phyloP scores from a whole-genome alignment of 208 protist species.

The Crithidia mellificae region DNA sequence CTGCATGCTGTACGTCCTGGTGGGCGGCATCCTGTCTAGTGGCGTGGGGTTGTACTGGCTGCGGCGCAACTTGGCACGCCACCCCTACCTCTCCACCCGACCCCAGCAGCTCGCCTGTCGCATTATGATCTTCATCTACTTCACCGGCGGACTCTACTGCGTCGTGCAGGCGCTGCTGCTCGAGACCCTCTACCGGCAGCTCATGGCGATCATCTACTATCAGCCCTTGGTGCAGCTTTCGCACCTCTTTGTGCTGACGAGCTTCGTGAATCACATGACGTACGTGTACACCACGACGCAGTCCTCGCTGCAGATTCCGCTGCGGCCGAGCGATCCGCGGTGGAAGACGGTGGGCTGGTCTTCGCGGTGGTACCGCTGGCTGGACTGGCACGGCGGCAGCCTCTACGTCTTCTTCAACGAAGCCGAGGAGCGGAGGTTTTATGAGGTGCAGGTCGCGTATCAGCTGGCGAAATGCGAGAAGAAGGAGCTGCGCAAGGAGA shows the following conservation, averaged over 20 bases:
- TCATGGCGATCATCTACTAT: constrained; percentile 65
- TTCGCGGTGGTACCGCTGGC: constrained; percentile 77
- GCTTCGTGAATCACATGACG: constrained; percentile 76
- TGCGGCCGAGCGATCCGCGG: constrained; percentile 54
- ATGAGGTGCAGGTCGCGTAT: constrained; percentile 49
- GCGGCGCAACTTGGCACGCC: constrained; percentile 49
- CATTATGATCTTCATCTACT: constrained; percentile 83
- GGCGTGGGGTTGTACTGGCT: constrained; percentile 58
- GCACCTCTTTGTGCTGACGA: constrained; percentile 59
- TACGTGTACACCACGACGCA: constrained; percentile 73
- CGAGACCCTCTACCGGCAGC: constrained; percentile 45
- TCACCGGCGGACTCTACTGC: constrained; percentile 60
- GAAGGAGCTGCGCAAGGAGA: background rate
- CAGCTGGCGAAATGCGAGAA: constrained; percentile 19
- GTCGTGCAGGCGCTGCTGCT: constrained; percentile 53
- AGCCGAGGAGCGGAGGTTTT: constrained; percentile 65
- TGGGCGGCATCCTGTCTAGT: constrained; percentile 51
- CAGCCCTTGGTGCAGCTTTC: constrained; percentile 70
- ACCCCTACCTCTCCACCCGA: constrained; percentile 74
- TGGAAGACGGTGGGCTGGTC: constrained; percentile 79
- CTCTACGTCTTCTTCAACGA: constrained; percentile 84
- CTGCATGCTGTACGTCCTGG: constrained; percentile 43
- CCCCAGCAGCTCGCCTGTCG: constrained; percentile 80
- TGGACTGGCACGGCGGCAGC: constrained; percentile 73
- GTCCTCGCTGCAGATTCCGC: constrained; percentile 57